A percentile compares a stretch with the other conserved stretches of the same genome.
Evolutionary conservation across 257 asterid species (phyloP).

Genomic region (Mitragyna speciosa): DNA sequence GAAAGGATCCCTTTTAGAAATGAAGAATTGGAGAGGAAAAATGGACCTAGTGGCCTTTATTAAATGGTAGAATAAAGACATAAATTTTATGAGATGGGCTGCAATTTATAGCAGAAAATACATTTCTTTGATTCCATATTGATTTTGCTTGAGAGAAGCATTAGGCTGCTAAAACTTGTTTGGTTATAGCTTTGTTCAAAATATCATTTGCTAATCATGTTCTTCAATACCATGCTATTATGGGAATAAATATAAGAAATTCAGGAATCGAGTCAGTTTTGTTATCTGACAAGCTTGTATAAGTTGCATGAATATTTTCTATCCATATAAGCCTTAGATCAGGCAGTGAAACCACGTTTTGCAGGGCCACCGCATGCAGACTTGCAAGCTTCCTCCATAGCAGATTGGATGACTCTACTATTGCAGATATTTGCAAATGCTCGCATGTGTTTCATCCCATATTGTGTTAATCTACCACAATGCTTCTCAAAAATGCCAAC

Average conservation of each 20-base stretch:
- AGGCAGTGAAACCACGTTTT: slow-evolving; percentile 52
- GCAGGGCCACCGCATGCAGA: slow-evolving; percentile 50
- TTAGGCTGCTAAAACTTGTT: not conserved
- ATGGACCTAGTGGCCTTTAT: not conserved
- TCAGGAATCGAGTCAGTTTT: not conserved
- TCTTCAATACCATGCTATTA: not conserved
- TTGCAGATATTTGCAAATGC: slow-evolving; percentile 88
- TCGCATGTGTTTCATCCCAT: slow-evolving; percentile 91
- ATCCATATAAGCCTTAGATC: not conserved
- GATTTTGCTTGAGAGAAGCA: not conserved
- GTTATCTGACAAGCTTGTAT: too few relatives aligned
- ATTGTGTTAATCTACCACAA: slow-evolving; percentile 72
- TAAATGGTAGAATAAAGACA: not conserved
- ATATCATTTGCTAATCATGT: too few relatives aligned
- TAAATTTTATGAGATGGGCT: not conserved
- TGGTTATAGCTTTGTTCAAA: too few relatives aligned
- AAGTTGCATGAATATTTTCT: not conserved
- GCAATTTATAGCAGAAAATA: not conserved
- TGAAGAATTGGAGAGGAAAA: not conserved
- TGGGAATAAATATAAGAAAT: not conserved
- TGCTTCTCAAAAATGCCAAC: slow-evolving; percentile 65
- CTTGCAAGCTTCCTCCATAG: slow-evolving; percentile 63
- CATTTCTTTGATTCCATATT: not conserved
- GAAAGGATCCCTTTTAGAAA: not conserved
- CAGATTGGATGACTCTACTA: slow-evolving; percentile 25